Percentiles rank a stretch among this genome's conserved stretches.
These are phyloP conservation scores for Trypanosoma grayi DNA, from an alignment of 208 protist genomes.

Conservation along the genomic window DNA sequence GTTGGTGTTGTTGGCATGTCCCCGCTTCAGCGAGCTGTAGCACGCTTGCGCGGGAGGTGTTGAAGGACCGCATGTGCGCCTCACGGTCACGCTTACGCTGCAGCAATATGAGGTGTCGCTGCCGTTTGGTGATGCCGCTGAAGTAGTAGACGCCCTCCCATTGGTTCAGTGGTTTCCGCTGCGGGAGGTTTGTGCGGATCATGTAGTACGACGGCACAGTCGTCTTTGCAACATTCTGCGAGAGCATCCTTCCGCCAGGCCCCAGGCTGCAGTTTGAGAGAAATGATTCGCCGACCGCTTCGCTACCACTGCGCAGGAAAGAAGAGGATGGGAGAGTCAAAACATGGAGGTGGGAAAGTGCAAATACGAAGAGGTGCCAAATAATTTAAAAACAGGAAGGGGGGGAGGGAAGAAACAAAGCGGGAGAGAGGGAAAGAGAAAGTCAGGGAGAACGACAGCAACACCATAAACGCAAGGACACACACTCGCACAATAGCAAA, in stretches of 20 bases:
- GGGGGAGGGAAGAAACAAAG: background rate
- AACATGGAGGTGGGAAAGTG: background rate
- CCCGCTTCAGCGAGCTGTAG: slow-evolving; percentile 17
- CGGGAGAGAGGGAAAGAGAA: no score
- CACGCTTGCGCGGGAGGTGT: slow-evolving; percentile 15
- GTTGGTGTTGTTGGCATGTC: background rate
- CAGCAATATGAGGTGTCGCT: slow-evolving; percentile 72
- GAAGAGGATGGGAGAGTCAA: background rate
- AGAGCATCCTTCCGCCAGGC: slow-evolving; percentile 37
- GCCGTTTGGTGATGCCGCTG: slow-evolving; percentile 74
- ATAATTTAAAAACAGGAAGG: background rate
- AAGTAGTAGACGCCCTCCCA: slow-evolving; percentile 89
- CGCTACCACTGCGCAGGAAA: background rate
- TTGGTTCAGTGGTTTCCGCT: slow-evolving; percentile 82
- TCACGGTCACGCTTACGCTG: slow-evolving; percentile 70
- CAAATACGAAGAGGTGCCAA: no score
- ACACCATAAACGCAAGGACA: no score
- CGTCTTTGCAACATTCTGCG: slow-evolving; percentile 83
- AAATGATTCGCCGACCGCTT: no score
- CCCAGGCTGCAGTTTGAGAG: background rate
- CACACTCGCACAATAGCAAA: no score
- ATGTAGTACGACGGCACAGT: slow-evolving; percentile 89
- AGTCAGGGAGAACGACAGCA: no score
- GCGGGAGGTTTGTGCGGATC: slow-evolving; percentile 84
- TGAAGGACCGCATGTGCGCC: slow-evolving; percentile 32